Percentiles rank a stretch among this genome's conserved stretches.
These are phyloP conservation scores for Lipomyces yarrowii DNA, from an alignment of 1,139 yeast species.

Conservation along the genomic window DNA sequence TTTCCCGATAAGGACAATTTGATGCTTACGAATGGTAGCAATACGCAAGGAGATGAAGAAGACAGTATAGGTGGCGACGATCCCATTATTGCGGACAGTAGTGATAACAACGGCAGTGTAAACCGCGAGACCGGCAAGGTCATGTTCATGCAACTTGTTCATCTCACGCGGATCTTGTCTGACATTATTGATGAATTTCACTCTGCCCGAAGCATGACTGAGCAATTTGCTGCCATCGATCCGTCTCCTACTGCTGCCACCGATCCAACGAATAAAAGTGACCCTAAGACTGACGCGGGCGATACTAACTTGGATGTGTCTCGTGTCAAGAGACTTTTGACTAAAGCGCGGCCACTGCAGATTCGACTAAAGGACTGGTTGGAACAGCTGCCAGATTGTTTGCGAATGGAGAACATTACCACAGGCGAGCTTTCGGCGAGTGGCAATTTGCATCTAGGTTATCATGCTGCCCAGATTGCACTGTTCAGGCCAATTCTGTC, in stretches of 20 bases:
- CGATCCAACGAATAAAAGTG: background rate
- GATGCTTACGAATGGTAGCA: constrained; percentile 15
- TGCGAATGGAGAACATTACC: constrained; percentile 65
- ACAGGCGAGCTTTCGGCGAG: constrained; percentile 65
- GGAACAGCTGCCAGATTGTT: constrained; percentile 64
- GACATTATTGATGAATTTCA: constrained; percentile 69
- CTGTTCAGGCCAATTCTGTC: constrained; percentile 54
- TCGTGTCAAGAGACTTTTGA: constrained; percentile 54
- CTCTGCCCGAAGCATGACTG: constrained; percentile 50
- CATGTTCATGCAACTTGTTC: constrained; percentile 65
- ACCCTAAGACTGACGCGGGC: background rate
- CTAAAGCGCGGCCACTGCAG: constrained; percentile 73
- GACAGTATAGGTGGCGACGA: constrained; percentile 19
- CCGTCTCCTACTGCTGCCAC: constrained; percentile 4
- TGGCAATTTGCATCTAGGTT: constrained; percentile 74
- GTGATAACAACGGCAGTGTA: constrained; percentile 43
- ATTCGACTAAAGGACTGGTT: constrained; percentile 74
- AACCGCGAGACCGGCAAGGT: constrained; percentile 72
- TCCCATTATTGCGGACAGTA: constrained; percentile 4
- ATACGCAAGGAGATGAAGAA: constrained; percentile 18
- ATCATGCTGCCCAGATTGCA: constrained; percentile 79
- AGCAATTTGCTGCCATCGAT: constrained; percentile 15
- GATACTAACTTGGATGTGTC: constrained; percentile 41
- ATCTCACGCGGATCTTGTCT: constrained; percentile 65
- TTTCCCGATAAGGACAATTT: constrained; percentile 51